Base-by-base conservation (phyloP, 2,329 filamentous ascomycete species). In the Pseudocercospora pini-densiflorae region DNA sequence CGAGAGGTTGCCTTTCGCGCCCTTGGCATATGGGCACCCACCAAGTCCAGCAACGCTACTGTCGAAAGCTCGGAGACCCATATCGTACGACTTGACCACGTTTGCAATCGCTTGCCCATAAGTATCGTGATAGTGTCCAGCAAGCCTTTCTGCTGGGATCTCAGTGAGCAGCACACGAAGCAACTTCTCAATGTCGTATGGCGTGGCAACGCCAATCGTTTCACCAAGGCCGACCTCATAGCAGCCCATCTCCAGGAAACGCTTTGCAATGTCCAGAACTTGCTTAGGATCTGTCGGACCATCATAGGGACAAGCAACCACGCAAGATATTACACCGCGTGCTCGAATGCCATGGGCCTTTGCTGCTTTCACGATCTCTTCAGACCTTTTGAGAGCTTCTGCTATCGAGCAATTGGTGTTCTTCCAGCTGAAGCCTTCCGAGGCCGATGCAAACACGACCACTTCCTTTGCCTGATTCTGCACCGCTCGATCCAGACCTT, bases 401-500 rank as follows among this genome's bases (percentile, higher is more conserved):
- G 77, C 74, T 8, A 82, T 77, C 0, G 77, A 75, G 64, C 79
- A 81, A 51, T 81, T 81, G 51, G 77, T 80, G 65, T 83, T 83
- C 5, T 77, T 77, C 61, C 70, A 72, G 66, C 80, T 82, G 58
- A 83, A 83, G 0, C 76, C 80, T 54, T 82, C 81, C 0, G 77
- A 80, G 0, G 79, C 80, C 12, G 63, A 79, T 19, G 80, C 73
- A 59, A 82, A 82, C 0, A 82, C 79, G 1, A 79, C 79, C 5
- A 82, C 75, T 61, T 82, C 80, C 36, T 72, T 75, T 2, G 77
- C 79, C 0, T 72, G 74, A 45, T 76, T 64, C 19, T 76, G 60
- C 0, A 78, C 86, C 0, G 91, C 90, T 53, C 91, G 87, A 71
- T 90, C 86, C 21, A 82, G 63, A 0, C 81, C 80, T 63, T 79